phyloP scores from a whole-genome alignment of 495 filamentous ascomycete genomes.

The Glonium stellatum region DNA sequence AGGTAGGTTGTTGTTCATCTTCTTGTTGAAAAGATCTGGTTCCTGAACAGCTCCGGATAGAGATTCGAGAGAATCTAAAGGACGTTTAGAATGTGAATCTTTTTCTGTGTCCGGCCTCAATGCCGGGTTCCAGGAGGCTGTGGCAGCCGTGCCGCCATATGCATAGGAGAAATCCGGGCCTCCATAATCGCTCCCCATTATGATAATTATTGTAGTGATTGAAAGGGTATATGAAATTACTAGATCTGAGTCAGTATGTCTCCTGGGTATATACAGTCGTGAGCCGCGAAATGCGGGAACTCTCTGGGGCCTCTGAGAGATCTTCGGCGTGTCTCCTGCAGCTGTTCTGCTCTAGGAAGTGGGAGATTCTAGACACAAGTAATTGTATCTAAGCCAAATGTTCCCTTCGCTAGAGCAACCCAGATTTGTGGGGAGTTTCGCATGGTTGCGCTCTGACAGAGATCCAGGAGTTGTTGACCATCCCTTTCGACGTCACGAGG shows the following conservation, averaged over 20 bases:
- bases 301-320: neutral
- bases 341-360: neutral
- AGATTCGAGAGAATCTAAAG: neutral
- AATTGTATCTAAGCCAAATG: neutral
- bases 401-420: neutral
- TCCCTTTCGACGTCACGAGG: constrained; percentile 24
- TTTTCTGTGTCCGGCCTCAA: constrained; percentile 21
- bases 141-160: constrained; percentile 16
- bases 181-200: constrained; percentile 26
- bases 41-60: constrained; percentile 1
- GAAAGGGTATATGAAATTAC: constrained; percentile 29
- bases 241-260: neutral
- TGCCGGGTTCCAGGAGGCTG: constrained; percentile 28
- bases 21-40: neutral
- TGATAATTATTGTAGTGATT: constrained; percentile 21
- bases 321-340: neutral
- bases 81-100: neutral
- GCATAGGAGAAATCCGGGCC: constrained; percentile 29
- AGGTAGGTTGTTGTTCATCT: constrained; percentile 6
- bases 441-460: neutral
- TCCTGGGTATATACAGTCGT: neutral
- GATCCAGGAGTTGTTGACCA: constrained; percentile 8
- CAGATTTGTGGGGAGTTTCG: neutral
- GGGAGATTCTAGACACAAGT: neutral
- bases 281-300: neutral